Conservation (phyloP, 768 basidiomycete species). For the Trametes punicea region DNA sequence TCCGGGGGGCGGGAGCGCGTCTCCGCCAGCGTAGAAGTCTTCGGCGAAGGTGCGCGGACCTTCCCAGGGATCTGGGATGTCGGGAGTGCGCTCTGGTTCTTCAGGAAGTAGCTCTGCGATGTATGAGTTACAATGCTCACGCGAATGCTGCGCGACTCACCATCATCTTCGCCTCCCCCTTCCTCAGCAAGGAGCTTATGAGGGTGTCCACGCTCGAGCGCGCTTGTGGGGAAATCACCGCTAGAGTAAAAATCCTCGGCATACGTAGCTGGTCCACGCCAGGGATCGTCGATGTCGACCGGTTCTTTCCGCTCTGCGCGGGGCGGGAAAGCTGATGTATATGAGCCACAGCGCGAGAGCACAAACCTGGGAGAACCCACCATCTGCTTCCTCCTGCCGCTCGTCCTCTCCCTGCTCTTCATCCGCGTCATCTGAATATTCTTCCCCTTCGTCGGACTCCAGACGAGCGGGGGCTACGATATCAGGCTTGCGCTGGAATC, state of each 20-base stretch:
- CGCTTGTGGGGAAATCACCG: slow-evolving; percentile 32
- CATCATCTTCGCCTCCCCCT: slow-evolving; percentile 5
- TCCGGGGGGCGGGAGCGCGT: slow-evolving; percentile 19
- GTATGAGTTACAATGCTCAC: background rate
- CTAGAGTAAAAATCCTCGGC: slow-evolving; percentile 46
- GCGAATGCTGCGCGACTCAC: background rate
- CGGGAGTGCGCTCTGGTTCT: slow-evolving; percentile 18
- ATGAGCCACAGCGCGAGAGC: background rate
- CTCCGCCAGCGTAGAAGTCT: slow-evolving; percentile 44
- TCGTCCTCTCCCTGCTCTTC: slow-evolving; percentile 50
- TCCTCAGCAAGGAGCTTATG: slow-evolving; percentile 31
- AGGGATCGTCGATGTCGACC: slow-evolving; percentile 38
- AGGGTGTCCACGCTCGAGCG: slow-evolving; percentile 14
- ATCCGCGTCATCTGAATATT: slow-evolving; percentile 28
- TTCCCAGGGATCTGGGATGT: slow-evolving; percentile 39
- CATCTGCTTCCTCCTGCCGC: slow-evolving; percentile 3
- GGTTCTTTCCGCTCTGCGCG: slow-evolving; percentile 8
- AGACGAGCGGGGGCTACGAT: background rate
- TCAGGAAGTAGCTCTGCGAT: slow-evolving; percentile 2
- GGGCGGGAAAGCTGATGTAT: background rate
- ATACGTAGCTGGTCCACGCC: slow-evolving; percentile 38
- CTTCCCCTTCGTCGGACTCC: slow-evolving; percentile 4
- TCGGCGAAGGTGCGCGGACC: slow-evolving; percentile 38
- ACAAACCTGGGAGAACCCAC: background rate
- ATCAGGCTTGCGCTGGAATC: slow-evolving; percentile 13